These are phyloP conservation scores for Xylariaceae sp. DNA, from an alignment of 2,329 filamentous ascomycete genomes.

Conservation along the genomic window DNA sequence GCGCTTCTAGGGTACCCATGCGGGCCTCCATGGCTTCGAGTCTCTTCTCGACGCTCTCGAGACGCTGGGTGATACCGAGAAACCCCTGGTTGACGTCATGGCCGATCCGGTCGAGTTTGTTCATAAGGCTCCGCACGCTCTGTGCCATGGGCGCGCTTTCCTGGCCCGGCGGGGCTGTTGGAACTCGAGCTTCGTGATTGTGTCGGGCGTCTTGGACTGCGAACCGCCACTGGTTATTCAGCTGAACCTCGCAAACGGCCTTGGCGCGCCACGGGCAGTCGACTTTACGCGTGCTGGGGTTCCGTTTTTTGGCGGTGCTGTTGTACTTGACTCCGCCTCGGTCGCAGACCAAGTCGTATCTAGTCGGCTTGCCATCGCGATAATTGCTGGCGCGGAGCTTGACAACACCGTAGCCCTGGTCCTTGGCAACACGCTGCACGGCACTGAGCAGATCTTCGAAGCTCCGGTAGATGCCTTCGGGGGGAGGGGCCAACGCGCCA, in stretches of 20 bases:
- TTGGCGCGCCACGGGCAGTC: slow-evolving; percentile 60
- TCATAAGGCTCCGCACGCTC: slow-evolving; percentile 51
- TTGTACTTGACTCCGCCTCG: slow-evolving; percentile 60
- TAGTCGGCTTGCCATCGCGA: slow-evolving; percentile 56
- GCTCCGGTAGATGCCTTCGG: slow-evolving; percentile 54
- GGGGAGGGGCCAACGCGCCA: slow-evolving; percentile 45
- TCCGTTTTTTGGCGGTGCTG: slow-evolving; percentile 60
- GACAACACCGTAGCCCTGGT: slow-evolving; percentile 58
- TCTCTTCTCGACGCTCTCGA: slow-evolving; percentile 50
- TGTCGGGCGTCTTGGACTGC: slow-evolving; percentile 55
- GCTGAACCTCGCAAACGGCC: slow-evolving; percentile 57
- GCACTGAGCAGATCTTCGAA: slow-evolving; percentile 55
- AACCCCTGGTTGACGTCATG: slow-evolving; percentile 53
- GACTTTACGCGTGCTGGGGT: slow-evolving; percentile 58
- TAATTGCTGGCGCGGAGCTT: slow-evolving; percentile 60
- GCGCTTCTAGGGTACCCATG: slow-evolving; percentile 33
- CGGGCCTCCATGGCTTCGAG: slow-evolving; percentile 47
- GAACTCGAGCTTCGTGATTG: slow-evolving; percentile 55
- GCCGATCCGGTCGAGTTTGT: slow-evolving; percentile 54
- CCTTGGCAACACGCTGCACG: slow-evolving; percentile 55
- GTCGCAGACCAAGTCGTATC: slow-evolving; percentile 59
- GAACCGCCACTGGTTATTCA: slow-evolving; percentile 60
- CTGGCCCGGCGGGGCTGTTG: slow-evolving; percentile 48
- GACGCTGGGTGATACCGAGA: slow-evolving; percentile 43
- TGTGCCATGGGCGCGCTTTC: slow-evolving; percentile 55